Conservation (phyloP, 73 alveolate genomes). For the Paramecium pentaurelia region DNA sequence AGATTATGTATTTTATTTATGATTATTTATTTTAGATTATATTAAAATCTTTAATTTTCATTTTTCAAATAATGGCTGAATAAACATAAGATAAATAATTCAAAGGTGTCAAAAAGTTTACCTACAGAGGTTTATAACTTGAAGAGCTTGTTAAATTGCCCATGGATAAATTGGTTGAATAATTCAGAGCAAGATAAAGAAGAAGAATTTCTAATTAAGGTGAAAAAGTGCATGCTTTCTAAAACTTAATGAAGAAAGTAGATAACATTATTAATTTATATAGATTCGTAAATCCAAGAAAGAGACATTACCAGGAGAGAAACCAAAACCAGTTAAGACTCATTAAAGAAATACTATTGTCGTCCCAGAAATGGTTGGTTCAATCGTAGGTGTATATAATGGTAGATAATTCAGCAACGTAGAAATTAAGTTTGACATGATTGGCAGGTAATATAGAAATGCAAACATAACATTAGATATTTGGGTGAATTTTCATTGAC, state of each 20-base stretch:
- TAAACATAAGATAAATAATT: constrained; percentile 1
- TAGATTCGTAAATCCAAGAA: constrained; percentile 66
- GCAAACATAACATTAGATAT: constrained; percentile 50
- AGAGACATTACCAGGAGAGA: constrained; percentile 88
- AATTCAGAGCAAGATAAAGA: constrained; percentile 45
- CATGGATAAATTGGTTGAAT: constrained; percentile 31
- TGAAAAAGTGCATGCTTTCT: constrained; percentile 1
- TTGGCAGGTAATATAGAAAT: constrained; percentile 69
- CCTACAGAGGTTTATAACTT: constrained; percentile 19
- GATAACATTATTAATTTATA: background rate
- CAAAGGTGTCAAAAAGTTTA: constrained; percentile 39
- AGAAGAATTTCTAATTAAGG: background rate
- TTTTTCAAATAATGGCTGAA: constrained; percentile 49
- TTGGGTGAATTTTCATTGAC: constrained; percentile 76
- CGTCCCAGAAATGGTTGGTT: constrained; percentile 92
- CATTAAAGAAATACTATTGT: constrained; percentile 93
- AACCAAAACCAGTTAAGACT: constrained; percentile 94
- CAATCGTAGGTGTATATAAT: constrained; percentile 89
- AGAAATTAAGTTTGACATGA: constrained; percentile 96
- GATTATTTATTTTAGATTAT: background rate
- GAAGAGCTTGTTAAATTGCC: constrained; percentile 44
- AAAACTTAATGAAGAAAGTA: constrained; percentile 32
- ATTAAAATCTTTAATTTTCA: constrained; percentile 22
- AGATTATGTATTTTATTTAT: background rate
- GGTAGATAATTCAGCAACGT: constrained; percentile 90